A percentile compares a stretch with the other conserved stretches of the same genome.
phyloP scores from a whole-genome alignment of 257 asterid species.

The Jasminum sambac region DNA sequence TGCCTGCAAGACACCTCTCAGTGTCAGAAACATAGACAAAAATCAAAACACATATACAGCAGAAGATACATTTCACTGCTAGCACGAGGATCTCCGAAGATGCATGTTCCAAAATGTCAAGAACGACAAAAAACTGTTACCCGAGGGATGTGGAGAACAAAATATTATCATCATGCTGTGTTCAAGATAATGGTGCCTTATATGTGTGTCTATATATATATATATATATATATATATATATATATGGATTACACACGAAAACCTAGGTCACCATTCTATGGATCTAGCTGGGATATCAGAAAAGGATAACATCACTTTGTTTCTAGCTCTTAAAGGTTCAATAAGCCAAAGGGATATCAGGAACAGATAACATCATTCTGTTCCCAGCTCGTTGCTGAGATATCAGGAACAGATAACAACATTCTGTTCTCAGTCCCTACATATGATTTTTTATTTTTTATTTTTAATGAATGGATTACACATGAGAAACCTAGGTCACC shows the following conservation, averaged over 20 bases:
- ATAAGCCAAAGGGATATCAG: no score
- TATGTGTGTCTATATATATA: no score
- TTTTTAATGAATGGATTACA: not conserved
- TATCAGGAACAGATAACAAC: no score
- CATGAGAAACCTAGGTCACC: not conserved
- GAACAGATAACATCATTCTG: no score
- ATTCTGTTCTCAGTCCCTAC: no score
- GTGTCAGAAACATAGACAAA: slow-evolving; percentile 10
- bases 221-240: no score
- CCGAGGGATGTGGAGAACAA: not conserved
- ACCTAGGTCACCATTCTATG: not conserved
- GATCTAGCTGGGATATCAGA: not conserved
- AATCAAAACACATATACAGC: slow-evolving; percentile 1
- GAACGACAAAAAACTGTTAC: not conserved
- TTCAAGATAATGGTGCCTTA: not conserved
- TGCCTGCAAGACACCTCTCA: slow-evolving; percentile 47
- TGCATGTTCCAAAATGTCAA: not conserved
- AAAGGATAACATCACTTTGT: not conserved
- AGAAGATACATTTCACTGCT: slow-evolving; percentile 17
- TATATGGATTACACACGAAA: not conserved
- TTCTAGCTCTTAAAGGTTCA: not conserved
- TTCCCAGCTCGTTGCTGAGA: no score
- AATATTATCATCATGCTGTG: not conserved
- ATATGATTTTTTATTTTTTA: no score
- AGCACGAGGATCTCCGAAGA: slow-evolving; percentile 9